phyloP scores from a whole-genome alignment of 495 filamentous ascomycete species.

The Neurospora sp. region DNA sequence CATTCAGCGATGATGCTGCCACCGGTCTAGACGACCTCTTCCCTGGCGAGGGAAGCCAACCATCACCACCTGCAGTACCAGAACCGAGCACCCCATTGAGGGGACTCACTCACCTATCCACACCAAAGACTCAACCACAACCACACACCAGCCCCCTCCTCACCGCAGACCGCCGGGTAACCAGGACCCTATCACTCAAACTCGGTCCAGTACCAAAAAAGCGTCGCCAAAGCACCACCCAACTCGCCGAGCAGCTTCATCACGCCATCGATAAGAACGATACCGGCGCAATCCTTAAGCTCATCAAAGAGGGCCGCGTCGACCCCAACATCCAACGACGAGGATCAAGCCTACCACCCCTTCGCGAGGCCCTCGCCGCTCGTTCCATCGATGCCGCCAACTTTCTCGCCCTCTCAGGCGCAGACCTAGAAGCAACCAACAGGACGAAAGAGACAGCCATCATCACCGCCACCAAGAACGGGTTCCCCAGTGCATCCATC shows the following conservation, averaged over 20 bases:
- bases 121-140: neutral
- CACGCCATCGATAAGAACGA: conserved; percentile 11
- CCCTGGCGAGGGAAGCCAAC: neutral
- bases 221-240: neutral
- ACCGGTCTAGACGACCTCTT: neutral
- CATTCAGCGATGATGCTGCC: neutral
- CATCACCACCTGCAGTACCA: neutral
- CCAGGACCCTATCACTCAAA: neutral
- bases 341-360: conserved; percentile 3
- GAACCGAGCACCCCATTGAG: neutral
- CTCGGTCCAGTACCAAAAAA: neutral
- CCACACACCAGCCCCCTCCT: neutral
- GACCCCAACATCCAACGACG: conserved; percentile 6
- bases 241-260: conserved; percentile 9
- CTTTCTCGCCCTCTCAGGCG: conserved; percentile 10
- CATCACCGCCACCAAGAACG: conserved; percentile 15
- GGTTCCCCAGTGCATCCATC: conserved; percentile 15
- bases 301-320: conserved; percentile 2
- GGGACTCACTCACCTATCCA: neutral
- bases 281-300: conserved; percentile 2
- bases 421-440: conserved; percentile 6
- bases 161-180: conserved; percentile 5
- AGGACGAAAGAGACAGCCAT: conserved; percentile 10
- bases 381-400: conserved; percentile 3
- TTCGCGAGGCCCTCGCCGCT: conserved; percentile 7